Conservation (phyloP, 306 rosid genomes). For the Inga leiocalycina region DNA sequence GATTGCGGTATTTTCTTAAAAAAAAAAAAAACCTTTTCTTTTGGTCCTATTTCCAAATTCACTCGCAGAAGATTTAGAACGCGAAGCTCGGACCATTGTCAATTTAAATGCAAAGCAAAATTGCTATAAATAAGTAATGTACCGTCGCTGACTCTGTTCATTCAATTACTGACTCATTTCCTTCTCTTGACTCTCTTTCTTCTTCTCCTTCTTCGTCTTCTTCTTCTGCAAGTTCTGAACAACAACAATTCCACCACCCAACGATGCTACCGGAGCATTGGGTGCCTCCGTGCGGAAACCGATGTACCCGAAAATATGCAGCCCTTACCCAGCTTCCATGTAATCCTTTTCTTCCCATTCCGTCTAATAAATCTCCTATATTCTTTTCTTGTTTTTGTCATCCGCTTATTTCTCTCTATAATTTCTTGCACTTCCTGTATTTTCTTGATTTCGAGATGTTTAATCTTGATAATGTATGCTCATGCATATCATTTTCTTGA, state of each 20-base stretch:
- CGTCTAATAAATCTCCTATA: neutral
- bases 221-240: neutral
- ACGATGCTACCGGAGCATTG: slow-evolving; percentile 76
- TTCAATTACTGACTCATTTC: neutral
- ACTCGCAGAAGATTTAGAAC: neutral
- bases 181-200: neutral
- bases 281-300: slow-evolving; percentile 73
- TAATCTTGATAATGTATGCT: slow-evolving; percentile 3
- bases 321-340: slow-evolving; percentile 75
- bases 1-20: too few species aligned
- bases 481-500: neutral
- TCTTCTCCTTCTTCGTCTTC: neutral
- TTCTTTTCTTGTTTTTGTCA: neutral
- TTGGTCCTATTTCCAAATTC: too few species aligned
- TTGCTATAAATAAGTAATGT: neutral
- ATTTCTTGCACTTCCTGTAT: neutral
- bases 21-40: too few species aligned
- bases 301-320: slow-evolving; percentile 79
- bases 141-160: too few species aligned
- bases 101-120: neutral
- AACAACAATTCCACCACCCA: neutral
- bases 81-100: neutral
- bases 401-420: neutral
- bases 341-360: neutral
- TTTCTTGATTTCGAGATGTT: neutral